Evolutionary conservation across 768 basidiomycete species (phyloP), one percentile per base, ranked within the genome.

Genomic region (Tylopilus intermedius): DNA sequence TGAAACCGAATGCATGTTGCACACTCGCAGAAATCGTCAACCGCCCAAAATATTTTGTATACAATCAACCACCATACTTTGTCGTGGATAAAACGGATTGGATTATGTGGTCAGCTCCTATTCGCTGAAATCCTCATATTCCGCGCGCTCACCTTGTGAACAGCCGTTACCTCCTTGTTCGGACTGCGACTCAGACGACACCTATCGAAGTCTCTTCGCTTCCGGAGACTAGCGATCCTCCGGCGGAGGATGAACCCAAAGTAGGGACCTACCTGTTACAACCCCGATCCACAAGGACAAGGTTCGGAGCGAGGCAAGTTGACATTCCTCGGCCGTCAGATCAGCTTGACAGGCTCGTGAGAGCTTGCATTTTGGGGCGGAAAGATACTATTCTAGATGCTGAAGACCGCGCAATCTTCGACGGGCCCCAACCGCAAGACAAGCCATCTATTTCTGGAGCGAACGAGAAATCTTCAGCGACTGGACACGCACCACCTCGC

Each of bases 21-120:
- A 82, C 84, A 2, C 63, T 89, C 7, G 78, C 81, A 0, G 85
- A 89, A 68, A 74, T 85, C 14, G 82, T 86, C 60, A 88, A 88
- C 58, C 68, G 76, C 8, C 82, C 82, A 0, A n/a, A 54, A 0
- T 60, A 79, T 47, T 89, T 84, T 53, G 78, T 81, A n/a, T 78
- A 72, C 27, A 71, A 71, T 38, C 77, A 79, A 0, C 78, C 79
- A 8, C 32, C 47, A 61, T 79, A 81, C 51, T 85, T 87, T 4
- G 76, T 87, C 33, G 76, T 87, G 35, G 66, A 77, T 21, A 71
- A 86, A 50, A 83, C 83, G 1, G 76, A 81, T 40, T 88, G 86
- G 85, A 84, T 87, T 47, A 74, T 86, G 63, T 84, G 83, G 83
- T 82, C 58, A 39, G 79, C 24, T 44, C 22, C 13, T 18, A 4